Evolutionary conservation across 805 yeast genomes (phyloP).

Genomic region (Scheffersomyces coipomensis): DNA sequence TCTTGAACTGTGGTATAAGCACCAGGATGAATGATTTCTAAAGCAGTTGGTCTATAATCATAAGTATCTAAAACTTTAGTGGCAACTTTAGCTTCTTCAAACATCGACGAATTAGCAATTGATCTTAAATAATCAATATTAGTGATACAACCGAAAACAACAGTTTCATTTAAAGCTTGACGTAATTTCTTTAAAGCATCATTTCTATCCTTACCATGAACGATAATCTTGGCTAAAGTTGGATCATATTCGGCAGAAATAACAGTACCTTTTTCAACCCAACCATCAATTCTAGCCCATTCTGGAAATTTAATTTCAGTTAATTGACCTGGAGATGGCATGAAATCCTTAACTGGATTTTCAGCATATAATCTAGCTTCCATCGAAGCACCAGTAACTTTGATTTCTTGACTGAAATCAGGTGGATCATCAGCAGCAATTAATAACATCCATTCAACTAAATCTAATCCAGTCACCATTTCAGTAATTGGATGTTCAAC

Average conservation of each 20-base stretch:
- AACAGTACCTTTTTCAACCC: constrained; percentile 88
- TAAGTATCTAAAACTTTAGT: constrained; percentile 86
- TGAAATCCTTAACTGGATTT: constrained; percentile 91
- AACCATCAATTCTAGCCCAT: constrained; percentile 92
- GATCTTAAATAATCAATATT: constrained; percentile 87
- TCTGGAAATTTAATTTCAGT: constrained; percentile 81
- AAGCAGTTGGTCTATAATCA: constrained; percentile 76
- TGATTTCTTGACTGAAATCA: constrained; percentile 59
- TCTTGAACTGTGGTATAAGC: constrained; percentile 97
- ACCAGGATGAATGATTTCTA: constrained; percentile 67
- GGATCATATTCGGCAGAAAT: constrained; percentile 95
- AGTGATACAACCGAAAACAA: constrained; percentile 83
- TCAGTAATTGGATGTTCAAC: constrained; percentile 98
- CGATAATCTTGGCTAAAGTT: constrained; percentile 92
- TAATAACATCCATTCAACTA: constrained; percentile 95
- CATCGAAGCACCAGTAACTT: constrained; percentile 84
- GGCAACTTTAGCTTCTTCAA: constrained; percentile 76
- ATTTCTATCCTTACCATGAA: constrained; percentile 83
- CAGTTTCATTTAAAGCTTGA: constrained; percentile 81
- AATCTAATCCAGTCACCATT: constrained; percentile 88
- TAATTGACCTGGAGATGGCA: constrained; percentile 95
- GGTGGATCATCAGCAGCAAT: constrained; percentile 92
- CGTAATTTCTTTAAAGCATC: constrained; percentile 80
- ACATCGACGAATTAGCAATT: constrained; percentile 81
- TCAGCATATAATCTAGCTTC: constrained; percentile 97